phyloP scores from a whole-genome alignment of 1,284 basidiomycete genomes.

The Nidula niveotomentosa region DNA sequence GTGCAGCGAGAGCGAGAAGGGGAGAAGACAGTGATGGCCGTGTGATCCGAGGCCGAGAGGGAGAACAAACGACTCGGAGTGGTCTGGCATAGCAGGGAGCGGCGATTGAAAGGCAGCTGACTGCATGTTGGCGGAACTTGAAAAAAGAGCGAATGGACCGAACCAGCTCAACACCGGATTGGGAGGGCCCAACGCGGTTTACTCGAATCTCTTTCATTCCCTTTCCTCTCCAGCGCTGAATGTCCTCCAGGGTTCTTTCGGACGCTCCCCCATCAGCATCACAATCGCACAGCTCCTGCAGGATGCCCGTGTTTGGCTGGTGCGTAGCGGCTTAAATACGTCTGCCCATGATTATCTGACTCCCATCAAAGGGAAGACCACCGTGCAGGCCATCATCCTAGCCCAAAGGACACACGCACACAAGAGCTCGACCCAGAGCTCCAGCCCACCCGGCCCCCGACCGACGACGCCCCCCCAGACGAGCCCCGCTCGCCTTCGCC shows the following conservation, averaged over 20 bases:
- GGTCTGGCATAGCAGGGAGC: background rate
- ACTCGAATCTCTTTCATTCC: background rate
- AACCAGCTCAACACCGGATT: no score
- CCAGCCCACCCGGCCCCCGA: background rate
- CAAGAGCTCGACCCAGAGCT: background rate
- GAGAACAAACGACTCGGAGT: background rate
- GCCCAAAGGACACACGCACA: no score
- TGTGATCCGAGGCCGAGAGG: slow-evolving; percentile 18
- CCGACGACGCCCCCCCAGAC: background rate
- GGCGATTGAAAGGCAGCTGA: no score
- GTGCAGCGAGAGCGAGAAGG: background rate
- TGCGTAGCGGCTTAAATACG: slow-evolving; percentile 19
- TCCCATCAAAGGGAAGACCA: slow-evolving; percentile 9
- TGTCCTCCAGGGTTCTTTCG: slow-evolving; percentile 11
- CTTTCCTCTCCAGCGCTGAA: slow-evolving; percentile 12
- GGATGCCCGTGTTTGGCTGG: slow-evolving; percentile 28
- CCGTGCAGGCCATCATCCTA: slow-evolving; percentile 8
- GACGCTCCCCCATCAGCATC: slow-evolving; percentile 12
- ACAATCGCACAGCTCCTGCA: slow-evolving; percentile 7
- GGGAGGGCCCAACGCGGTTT: no score
- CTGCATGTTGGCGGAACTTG: no score
- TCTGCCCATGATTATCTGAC: slow-evolving; percentile 5
- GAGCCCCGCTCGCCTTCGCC: slow-evolving; percentile 7
- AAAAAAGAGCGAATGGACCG: no score
- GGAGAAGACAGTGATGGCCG: slow-evolving; percentile 12